Conservation (phyloP, 345 rosid species). For the Clausena lansium region DNA sequence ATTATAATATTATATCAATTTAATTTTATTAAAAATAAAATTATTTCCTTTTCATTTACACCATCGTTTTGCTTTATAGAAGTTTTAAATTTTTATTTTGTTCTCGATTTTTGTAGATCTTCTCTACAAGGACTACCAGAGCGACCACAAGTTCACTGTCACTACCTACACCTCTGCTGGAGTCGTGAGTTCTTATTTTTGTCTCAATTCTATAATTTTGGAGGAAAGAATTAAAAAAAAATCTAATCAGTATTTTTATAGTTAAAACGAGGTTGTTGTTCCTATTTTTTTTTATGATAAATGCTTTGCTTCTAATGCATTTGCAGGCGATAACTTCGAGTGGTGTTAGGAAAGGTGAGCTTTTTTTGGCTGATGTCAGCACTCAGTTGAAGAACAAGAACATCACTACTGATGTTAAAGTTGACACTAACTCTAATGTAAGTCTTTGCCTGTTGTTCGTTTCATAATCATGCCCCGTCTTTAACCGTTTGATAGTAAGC, state of each 20-base stretch:
- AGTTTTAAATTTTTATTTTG: neutral
- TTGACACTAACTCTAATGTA: slow-evolving; percentile 77
- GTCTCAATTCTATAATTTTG: neutral
- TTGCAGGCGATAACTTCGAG: slow-evolving; percentile 69
- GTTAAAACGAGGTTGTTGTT: neutral
- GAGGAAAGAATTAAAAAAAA: neutral
- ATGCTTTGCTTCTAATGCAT: neutral
- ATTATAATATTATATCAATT: neutral
- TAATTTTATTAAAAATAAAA: neutral
- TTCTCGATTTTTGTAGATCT: slow-evolving; percentile 51
- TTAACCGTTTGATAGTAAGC: neutral
- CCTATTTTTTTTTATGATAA: neutral
- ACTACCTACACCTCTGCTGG: slow-evolving; percentile 75
- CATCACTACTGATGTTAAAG: slow-evolving; percentile 83
- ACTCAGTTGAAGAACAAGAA: slow-evolving; percentile 90
- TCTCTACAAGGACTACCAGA: slow-evolving; percentile 81
- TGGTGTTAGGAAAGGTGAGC: slow-evolving; percentile 73
- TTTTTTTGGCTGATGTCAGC: slow-evolving; percentile 74
- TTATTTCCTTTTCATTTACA: neutral
- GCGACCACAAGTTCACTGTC: slow-evolving; percentile 86
- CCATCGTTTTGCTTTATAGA: neutral
- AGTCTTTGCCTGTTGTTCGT: slow-evolving; percentile 17
- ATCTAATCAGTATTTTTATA: neutral
- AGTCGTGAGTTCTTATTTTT: slow-evolving; percentile 51
- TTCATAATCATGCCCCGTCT: neutral